A percentile compares a stretch with the other conserved stretches of the same genome.
phyloP scores from a whole-genome alignment of 305 asterid species.

The Euphrasia arctica region DNA sequence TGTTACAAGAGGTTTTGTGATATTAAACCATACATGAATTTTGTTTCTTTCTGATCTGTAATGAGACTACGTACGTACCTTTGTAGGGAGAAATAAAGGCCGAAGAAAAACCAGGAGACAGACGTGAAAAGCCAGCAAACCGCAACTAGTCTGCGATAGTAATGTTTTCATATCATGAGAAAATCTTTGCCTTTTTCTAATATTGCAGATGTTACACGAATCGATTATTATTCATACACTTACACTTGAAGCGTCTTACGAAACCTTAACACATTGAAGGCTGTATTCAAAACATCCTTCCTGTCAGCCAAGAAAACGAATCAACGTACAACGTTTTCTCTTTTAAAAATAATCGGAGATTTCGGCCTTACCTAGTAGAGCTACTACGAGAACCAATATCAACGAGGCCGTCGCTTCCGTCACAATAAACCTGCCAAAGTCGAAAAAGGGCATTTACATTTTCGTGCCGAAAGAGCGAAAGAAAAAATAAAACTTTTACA shows the following conservation, averaged over 20 bases:
- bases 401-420: slow-evolving; percentile 46
- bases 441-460: too few species aligned
- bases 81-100: slow-evolving; percentile 55
- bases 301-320: slow-evolving; percentile 15
- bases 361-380: slow-evolving; percentile 47
- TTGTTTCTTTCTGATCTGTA: not conserved
- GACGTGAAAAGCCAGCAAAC: slow-evolving; percentile 67
- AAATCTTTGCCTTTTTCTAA: not conserved
- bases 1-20: too few species aligned
- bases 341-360: slow-evolving; percentile 6
- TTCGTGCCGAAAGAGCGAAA: not conserved
- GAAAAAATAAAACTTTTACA: not conserved
- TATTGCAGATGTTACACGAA: not conserved
- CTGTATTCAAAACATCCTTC: slow-evolving; percentile 36
- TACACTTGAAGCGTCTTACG: slow-evolving; percentile 44
- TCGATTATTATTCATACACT: slow-evolving; percentile 28
- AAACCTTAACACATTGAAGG: slow-evolving; percentile 48
- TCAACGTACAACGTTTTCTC: not conserved
- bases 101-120: slow-evolving; percentile 73
- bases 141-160: slow-evolving; percentile 49
- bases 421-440: slow-evolving; percentile 47
- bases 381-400: slow-evolving; percentile 44
- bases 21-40: too few species aligned
- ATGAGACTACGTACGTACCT: slow-evolving; percentile 38
- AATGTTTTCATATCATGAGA: slow-evolving; percentile 21